These are phyloP conservation scores for Chiua virens DNA, from an alignment of 768 basidiomycete genomes.

Conservation along the genomic window DNA sequence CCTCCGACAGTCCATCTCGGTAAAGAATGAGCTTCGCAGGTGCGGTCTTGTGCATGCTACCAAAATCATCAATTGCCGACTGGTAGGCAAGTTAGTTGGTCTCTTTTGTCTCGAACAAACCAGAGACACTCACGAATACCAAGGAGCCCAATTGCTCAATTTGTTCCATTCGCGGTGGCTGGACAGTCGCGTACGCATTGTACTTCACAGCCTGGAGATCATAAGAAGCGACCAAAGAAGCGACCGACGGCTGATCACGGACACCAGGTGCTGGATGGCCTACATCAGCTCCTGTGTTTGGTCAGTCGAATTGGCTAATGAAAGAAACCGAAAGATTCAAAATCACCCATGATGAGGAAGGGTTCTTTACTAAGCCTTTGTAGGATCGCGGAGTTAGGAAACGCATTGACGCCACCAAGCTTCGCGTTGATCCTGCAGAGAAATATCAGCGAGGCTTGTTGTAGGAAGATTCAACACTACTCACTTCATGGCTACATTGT, in stretches of 20 bases:
- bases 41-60: too few species aligned
- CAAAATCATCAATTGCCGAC: constrained; percentile 17
- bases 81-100: not conserved
- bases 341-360: constrained; percentile 37
- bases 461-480: not conserved
- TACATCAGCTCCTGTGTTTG: constrained; percentile 52
- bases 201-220: constrained; percentile 50
- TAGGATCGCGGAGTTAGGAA: constrained; percentile 31
- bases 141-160: constrained; percentile 44
- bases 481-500: constrained; percentile 39
- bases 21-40: constrained; percentile 43
- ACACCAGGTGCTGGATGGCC: constrained; percentile 63
- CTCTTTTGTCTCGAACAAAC: not conserved
- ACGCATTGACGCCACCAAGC: constrained; percentile 50
- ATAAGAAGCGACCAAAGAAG: constrained; percentile 57
- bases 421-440: constrained; percentile 50
- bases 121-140: constrained; percentile 35
- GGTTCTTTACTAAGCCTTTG: constrained; percentile 19
- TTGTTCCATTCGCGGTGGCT: constrained; percentile 46
- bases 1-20: constrained; percentile 55
- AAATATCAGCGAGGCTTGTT: not conserved
- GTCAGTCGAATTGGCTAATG: not conserved
- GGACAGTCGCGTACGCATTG: constrained; percentile 39
- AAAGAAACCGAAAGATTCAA: not conserved
- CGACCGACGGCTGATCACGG: constrained; percentile 52